Evolutionary conservation across 345 rosid genomes (phyloP).

Genomic region (Jatropha curcas): DNA sequence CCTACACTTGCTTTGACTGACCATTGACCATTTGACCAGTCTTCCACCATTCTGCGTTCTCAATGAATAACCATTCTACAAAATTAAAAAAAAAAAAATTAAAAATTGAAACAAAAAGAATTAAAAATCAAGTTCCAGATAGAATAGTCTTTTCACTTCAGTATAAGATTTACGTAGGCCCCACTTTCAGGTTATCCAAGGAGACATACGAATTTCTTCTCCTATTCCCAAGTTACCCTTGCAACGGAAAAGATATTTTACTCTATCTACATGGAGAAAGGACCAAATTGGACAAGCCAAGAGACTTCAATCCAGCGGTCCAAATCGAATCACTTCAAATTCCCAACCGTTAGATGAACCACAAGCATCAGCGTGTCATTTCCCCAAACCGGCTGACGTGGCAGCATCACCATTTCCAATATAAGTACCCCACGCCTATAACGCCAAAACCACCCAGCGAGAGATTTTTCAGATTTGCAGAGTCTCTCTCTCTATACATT

Average conservation of each 20-base stretch:
- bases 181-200: not conserved
- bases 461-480: not conserved
- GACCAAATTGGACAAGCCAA: too few relatives aligned
- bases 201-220: not conserved
- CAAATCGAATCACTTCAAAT: not conserved
- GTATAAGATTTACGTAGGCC: not conserved
- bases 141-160: conserved; percentile 19
- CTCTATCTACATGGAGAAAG: not conserved
- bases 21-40: conserved; percentile 17
- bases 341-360: conserved; percentile 26
- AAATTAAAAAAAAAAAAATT: not conserved
- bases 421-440: conserved; percentile 10
- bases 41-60: not conserved
- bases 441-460: not conserved
- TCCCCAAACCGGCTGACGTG: conserved; percentile 19
- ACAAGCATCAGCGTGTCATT: too few relatives aligned
- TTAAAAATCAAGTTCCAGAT: not conserved
- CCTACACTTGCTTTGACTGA: conserved; percentile 20
- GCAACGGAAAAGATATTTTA: not conserved
- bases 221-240: conserved; percentile 3
- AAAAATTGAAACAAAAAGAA: too few relatives aligned
- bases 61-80: not conserved
- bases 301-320: conserved; percentile 18
- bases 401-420: not conserved
- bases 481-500: not conserved